These are phyloP conservation scores for Neurospora tetrasperma DNA, from an alignment of 495 filamentous ascomycete species.

Conservation along the genomic window DNA sequence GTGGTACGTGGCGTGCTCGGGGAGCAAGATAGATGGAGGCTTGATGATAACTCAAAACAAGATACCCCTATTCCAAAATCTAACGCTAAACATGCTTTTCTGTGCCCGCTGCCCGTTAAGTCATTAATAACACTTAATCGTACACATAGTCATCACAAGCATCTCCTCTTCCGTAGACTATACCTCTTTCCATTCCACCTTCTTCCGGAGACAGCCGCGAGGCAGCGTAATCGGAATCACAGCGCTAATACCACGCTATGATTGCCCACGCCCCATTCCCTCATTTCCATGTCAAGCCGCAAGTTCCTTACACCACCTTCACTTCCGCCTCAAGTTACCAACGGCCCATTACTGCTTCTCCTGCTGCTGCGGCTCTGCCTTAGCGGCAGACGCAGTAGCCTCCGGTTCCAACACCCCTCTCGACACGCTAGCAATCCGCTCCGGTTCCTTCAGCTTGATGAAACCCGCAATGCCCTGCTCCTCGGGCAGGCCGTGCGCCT, in stretches of 20 bases:
- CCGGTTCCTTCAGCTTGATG: conserved; percentile 2
- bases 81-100: neutral
- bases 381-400: neutral
- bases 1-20: neutral
- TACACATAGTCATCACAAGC: neutral
- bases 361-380: neutral
- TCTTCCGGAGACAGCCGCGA: neutral
- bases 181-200: neutral
- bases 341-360: neutral
- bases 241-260: neutral
- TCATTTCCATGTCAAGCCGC: neutral
- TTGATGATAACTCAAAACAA: neutral
- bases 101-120: neutral
- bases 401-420: conserved; percentile 1
- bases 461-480: conserved; percentile 28
- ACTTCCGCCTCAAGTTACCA: neutral
- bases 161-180: neutral
- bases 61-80: neutral
- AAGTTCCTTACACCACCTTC: neutral
- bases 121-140: neutral
- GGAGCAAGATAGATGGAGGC: neutral
- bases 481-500: conserved; percentile 70
- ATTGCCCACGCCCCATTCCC: neutral
- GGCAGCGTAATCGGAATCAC: neutral
- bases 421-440: conserved; percentile 9